Percentiles rank a stretch among this genome's conserved stretches.
These are phyloP conservation scores for Metarhizium album DNA, from an alignment of 2,329 filamentous ascomycete species.

Conservation along the genomic window DNA sequence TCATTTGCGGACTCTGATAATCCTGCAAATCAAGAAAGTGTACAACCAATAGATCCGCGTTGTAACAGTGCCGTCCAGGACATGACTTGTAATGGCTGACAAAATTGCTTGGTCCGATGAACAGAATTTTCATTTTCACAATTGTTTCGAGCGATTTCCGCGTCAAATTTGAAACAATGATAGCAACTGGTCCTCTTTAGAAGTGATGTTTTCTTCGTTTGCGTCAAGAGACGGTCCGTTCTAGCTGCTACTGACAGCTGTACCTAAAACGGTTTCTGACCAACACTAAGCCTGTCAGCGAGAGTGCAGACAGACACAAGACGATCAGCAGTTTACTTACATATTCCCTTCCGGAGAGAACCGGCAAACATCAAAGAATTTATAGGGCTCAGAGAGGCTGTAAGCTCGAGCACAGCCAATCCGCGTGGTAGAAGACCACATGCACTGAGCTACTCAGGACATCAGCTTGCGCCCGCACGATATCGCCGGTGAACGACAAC, in stretches of 20 bases:
- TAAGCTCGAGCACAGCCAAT: constrained; percentile 24
- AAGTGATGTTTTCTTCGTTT: background rate
- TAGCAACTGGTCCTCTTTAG: background rate
- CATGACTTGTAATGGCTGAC: too few relatives aligned
- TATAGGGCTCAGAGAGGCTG: constrained; percentile 20
- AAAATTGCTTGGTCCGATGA: too few relatives aligned
- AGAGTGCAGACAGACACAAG: background rate
- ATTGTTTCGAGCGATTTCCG: too few relatives aligned
- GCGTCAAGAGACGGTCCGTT: background rate
- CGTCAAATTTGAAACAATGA: background rate
- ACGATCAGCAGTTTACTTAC: constrained; percentile 14
- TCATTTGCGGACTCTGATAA: too few relatives aligned
- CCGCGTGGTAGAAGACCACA: constrained; percentile 23
- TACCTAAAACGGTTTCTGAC: constrained; percentile 16
- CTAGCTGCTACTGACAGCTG: background rate
- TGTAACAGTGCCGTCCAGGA: too few relatives aligned
- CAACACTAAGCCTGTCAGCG: constrained; percentile 12
- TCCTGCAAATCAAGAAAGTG: too few relatives aligned
- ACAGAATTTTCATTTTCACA: too few relatives aligned
- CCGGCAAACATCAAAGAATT: constrained; percentile 24
- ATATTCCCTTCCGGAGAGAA: constrained; percentile 25
- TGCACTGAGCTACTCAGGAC: constrained; percentile 20
- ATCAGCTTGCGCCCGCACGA: background rate
- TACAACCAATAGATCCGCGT: too few relatives aligned
- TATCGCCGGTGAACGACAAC: background rate